Evolutionary conservation across 2,329 filamentous ascomycete species (phyloP).

Genomic region (Claviceps humidiphila): DNA sequence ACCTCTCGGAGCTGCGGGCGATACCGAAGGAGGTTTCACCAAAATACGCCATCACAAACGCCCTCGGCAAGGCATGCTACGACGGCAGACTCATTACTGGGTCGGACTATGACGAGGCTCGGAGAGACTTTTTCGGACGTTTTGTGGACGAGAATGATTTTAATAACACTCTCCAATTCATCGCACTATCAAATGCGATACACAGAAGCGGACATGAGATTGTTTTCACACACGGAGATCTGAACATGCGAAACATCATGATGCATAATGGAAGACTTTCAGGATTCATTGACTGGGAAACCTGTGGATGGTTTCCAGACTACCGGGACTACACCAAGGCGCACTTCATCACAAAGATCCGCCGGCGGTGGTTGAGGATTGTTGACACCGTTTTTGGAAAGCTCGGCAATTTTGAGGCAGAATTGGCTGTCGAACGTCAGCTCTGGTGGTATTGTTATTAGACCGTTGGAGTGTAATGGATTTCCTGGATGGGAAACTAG

Average conservation of each 20-base stretch:
- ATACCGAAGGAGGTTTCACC: slow-evolving; percentile 3
- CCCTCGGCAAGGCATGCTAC: slow-evolving; percentile 1
- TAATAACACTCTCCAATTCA: background rate
- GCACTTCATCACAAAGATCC: no score
- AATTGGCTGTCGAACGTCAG: background rate
- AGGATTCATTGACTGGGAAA: no score
- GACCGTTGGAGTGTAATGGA: no score
- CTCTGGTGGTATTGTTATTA: background rate
- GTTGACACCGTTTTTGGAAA: no score
- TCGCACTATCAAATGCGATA: background rate
- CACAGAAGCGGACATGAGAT: slow-evolving; percentile 4
- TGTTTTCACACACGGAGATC: slow-evolving; percentile 30
- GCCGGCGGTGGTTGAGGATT: no score
- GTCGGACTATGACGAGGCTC: background rate
- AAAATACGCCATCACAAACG: slow-evolving; percentile 1
- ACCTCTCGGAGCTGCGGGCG: background rate
- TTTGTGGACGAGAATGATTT: slow-evolving; percentile 8
- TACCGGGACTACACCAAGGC: no score
- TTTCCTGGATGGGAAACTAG: no score
- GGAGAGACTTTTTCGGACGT: slow-evolving; percentile 5
- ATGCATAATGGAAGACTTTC: background rate
- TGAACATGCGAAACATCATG: slow-evolving; percentile 17
- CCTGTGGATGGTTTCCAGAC: no score
- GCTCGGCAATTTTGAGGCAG: no score
- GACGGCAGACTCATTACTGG: background rate